These are phyloP conservation scores for Paracorniculantispora psalliotae DNA, from an alignment of 2,329 filamentous ascomycete genomes.

Conservation along the genomic window DNA sequence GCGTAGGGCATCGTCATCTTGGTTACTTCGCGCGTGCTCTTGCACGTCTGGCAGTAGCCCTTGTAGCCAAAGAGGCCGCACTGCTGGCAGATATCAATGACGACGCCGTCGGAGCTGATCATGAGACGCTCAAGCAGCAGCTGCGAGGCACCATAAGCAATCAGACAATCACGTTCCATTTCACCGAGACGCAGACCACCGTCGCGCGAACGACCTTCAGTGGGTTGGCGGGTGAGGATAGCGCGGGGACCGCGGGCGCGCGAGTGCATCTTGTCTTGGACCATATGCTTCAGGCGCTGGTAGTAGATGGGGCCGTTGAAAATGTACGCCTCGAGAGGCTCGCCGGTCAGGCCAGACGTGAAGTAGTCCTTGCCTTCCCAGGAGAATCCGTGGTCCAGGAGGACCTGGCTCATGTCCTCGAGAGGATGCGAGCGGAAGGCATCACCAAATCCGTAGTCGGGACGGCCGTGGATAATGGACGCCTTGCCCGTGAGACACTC, in stretches of 20 bases:
- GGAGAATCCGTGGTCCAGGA: slow-evolving; percentile 85
- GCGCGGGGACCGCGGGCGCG: slow-evolving; percentile 84
- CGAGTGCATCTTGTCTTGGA: slow-evolving; percentile 99
- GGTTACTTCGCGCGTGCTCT: slow-evolving; percentile 76
- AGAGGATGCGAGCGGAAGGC: slow-evolving; percentile 78
- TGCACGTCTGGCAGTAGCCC: slow-evolving; percentile 91
- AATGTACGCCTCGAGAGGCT: slow-evolving; percentile 89
- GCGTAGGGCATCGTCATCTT: slow-evolving; percentile 98
- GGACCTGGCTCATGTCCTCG: slow-evolving; percentile 79
- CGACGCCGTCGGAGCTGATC: slow-evolving; percentile 85
- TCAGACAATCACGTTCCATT: slow-evolving; percentile 98
- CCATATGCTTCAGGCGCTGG: slow-evolving; percentile 99
- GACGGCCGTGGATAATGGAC: slow-evolving; percentile 75
- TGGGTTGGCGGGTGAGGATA: slow-evolving; percentile 90
- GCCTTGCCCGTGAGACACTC: slow-evolving; percentile 94
- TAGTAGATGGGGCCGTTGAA: slow-evolving; percentile 99
- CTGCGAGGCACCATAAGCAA: slow-evolving; percentile 93
- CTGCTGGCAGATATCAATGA: slow-evolving; percentile 88
- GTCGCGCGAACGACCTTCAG: slow-evolving; percentile 87
- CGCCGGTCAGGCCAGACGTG: slow-evolving; percentile 90
- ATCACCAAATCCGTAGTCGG: slow-evolving; percentile 80
- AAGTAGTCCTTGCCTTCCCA: slow-evolving; percentile 98
- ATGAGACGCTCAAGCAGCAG: slow-evolving; percentile 89
- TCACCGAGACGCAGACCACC: slow-evolving; percentile 91
- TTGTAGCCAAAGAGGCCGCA: slow-evolving; percentile 95